Base-by-base conservation (phyloP, 805 yeast genomes). In the Hemisphaericaspora nanyangensis region DNA sequence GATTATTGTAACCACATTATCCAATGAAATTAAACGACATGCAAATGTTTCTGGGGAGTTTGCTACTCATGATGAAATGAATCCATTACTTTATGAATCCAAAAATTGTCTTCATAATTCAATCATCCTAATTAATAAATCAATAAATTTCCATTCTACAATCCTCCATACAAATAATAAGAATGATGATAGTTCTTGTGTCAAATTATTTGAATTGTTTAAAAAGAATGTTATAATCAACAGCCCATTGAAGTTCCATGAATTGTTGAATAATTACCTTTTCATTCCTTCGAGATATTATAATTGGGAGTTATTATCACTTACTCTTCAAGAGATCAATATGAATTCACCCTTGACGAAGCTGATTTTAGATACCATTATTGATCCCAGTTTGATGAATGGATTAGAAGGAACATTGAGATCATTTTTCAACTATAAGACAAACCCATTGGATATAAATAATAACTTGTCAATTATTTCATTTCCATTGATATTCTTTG, bases 401-500 rank as follows among this genome's bases (percentile, higher is more conserved):
- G 44, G 27, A 41, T 47, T 43, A 54, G 38, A 31, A 50, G 47
- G 34, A 37, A 44, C 26, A 31, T 53, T 37, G 28, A 47, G n/a
- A 47, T 45, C 18, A 16, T 37, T 33, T 22, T 37, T 45, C 6
- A 38, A 43, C 18, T 43, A 30, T 17, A 37, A 40, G 25, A 28
- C 34, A 11, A 47, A 43, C 40, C 44, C 43, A 20, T 45, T 37
- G 18, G 50, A 46, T 19, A 49, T 77, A 32, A 75, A 75, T 50
- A 74, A 76, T 49, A 76, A 76, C 44, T 54, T 78, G 37, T 80
- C 80, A 1, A 63, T 77, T 18, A 61, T 76, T 11, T 56, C 74
- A 7, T 63, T 74, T 42, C 82, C 83, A 0, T 47, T 77, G 25
- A 50, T 77, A 32, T 69, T 67, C 38, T 49, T 61, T n/a, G 51